Base-by-base conservation (phyloP, 441 rosid species). In the Flueggea neowawraea region DNA sequence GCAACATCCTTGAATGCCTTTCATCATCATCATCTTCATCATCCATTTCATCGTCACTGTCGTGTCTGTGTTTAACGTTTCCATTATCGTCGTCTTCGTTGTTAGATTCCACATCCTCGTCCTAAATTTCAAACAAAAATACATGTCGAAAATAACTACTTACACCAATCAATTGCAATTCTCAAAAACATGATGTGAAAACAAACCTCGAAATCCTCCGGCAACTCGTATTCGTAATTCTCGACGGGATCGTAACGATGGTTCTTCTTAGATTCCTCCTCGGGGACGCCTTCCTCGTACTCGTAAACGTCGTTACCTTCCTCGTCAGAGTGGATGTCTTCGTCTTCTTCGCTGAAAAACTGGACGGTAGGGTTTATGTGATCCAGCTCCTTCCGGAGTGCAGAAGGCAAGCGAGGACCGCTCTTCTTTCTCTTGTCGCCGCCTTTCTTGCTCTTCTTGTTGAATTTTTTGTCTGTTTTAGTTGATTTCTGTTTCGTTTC, bases 211-310 rank as follows among this genome's bases (percentile, higher is more conserved):
- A 83, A 89, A 56, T 89, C 72, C 16, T 80, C 75, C 3, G 99
- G 95, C 44, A 91, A 72, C 77, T 87, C 72, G 70, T 73, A 94
- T 57, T 87, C 92, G 54, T 80, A 85, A 65, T 91, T 94, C 41
- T 82, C 83, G 5, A 86, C 89, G 3, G 71, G 73, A 73, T 89
- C 99, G 32, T 74, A 94, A 2, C 99, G 88, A 58, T 83, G 90
- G 69, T 95, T 95, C 79, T 78, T 95, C 63, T 67, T 66, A 6
- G 92, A 82, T 67, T 91, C 97, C 75, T 95, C 99, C 60, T 83
- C 85, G 4, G 97, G 67, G 17, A 81, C 70, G 63, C 68, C 86
- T 68, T 90, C 98, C 55, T 90, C 98, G 60, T 90, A 93, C 81
- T 93, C 97, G 52, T 93, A 93, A 44, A 90, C 49, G 58, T 85